Percentiles rank a stretch among this genome's conserved stretches.
Evolutionary conservation across 2,329 filamentous ascomycete genomes (phyloP).

Genomic region (Stagonosporopsis vannaccii): DNA sequence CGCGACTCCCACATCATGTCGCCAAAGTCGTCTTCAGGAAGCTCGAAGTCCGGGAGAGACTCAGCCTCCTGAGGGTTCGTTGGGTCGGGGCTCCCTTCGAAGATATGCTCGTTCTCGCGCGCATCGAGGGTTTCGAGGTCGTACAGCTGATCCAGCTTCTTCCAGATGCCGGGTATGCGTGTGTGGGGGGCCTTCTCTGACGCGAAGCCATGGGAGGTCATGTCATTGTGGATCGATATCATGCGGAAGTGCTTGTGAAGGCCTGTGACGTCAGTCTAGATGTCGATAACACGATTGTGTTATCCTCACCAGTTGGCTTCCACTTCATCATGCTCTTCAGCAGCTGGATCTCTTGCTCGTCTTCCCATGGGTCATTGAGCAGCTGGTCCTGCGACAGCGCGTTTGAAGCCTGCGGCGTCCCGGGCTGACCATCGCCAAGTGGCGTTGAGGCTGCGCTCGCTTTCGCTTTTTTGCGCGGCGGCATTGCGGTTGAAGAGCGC

Average conservation of each 20-base stretch:
- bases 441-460: conserved; percentile 66
- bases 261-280: conserved; percentile 44
- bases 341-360: conserved; percentile 90
- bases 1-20: conserved; percentile 54
- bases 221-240: conserved; percentile 48
- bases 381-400: conserved; percentile 63
- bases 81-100: conserved; percentile 64
- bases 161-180: conserved; percentile 89
- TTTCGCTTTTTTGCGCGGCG: conserved; percentile 73
- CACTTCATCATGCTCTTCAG: conserved; percentile 92
- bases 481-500: conserved; percentile 58
- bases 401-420: conserved; percentile 49
- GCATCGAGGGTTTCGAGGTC: conserved; percentile 87
- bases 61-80: conserved; percentile 47
- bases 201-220: conserved; percentile 67
- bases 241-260: conserved; percentile 68
- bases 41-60: conserved; percentile 49
- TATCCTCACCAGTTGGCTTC: conserved; percentile 80
- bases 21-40: conserved; percentile 54
- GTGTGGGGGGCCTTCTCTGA: conserved; percentile 77
- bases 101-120: conserved; percentile 69
- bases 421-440: conserved; percentile 49
- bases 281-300: background rate
- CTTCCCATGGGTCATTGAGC: conserved; percentile 83
- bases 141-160: conserved; percentile 82